Evolutionary conservation across 768 basidiomycete genomes (phyloP).

Genomic region (Kwoniella bestiolae): DNA sequence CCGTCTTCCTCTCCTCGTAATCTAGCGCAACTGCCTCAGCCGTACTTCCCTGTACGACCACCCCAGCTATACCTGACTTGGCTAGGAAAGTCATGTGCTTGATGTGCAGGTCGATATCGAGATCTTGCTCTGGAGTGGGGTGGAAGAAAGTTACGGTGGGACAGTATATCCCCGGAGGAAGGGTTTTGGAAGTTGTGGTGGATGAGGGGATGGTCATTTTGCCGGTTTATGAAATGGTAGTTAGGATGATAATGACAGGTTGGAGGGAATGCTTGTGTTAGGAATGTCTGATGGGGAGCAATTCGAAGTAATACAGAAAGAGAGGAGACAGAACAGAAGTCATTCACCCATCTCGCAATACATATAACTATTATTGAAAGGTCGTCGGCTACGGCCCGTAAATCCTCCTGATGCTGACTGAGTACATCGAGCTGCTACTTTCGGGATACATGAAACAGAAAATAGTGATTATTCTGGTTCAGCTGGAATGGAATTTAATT

Average conservation of each 20-base stretch:
- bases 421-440: too few species aligned
- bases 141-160: slow-evolving; percentile 57
- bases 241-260: too few species aligned
- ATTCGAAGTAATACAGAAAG: too few species aligned
- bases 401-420: background rate
- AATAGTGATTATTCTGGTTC: too few species aligned
- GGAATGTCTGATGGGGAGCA: too few species aligned
- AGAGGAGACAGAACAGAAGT: too few species aligned
- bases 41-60: slow-evolving; percentile 52
- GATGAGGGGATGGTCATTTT: slow-evolving; percentile 16
- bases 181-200: slow-evolving; percentile 14
- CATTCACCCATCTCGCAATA: too few species aligned
- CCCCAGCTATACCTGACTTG: slow-evolving; percentile 49
- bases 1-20: slow-evolving; percentile 49
- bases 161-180: slow-evolving; percentile 44
- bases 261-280: too few species aligned
- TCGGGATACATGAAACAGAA: too few species aligned
- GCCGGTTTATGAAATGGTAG: background rate
- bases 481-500: too few species aligned
- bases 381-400: background rate
- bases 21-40: slow-evolving; percentile 54
- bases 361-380: too few species aligned
- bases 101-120: slow-evolving; percentile 56
- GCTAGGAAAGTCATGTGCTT: slow-evolving; percentile 56
- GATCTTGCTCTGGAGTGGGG: slow-evolving; percentile 49